Conservation (phyloP, 495 filamentous ascomycete species). For the Neurospora discreta region DNA sequence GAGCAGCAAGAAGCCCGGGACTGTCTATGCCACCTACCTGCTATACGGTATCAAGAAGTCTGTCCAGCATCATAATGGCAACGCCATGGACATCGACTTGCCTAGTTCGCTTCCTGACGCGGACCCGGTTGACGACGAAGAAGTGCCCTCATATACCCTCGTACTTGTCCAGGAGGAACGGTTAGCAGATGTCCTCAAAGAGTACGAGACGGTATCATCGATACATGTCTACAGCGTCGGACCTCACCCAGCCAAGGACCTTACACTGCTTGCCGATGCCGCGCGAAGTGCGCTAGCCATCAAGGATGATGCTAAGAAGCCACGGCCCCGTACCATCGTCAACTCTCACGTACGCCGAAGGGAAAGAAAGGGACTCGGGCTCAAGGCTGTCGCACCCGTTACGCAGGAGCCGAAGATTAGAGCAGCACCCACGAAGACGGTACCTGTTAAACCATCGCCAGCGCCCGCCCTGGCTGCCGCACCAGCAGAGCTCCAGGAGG, state of each 20-base stretch:
- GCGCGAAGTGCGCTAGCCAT: slow-evolving; percentile 47
- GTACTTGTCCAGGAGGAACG: slow-evolving; percentile 72
- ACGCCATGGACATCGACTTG: slow-evolving; percentile 65
- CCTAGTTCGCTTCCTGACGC: slow-evolving; percentile 55
- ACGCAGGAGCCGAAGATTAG: slow-evolving; percentile 1
- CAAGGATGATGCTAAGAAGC: slow-evolving; percentile 9
- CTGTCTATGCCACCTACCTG: slow-evolving; percentile 80
- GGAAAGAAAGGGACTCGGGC: slow-evolving; percentile 20
- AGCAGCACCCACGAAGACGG: slow-evolving; percentile 9
- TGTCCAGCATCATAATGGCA: slow-evolving; percentile 18
- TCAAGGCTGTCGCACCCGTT: slow-evolving; percentile 5
- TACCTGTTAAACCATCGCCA: slow-evolving; percentile 5
- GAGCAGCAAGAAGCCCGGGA: slow-evolving; percentile 62
- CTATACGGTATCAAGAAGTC: slow-evolving; percentile 50
- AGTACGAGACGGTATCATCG: slow-evolving; percentile 58
- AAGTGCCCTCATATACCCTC: slow-evolving; percentile 43
- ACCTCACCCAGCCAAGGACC: slow-evolving; percentile 57
- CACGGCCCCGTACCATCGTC: slow-evolving; percentile 16
- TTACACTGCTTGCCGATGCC: slow-evolving; percentile 62
- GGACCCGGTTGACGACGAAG: slow-evolving; percentile 29
- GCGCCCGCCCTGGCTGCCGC: slow-evolving; percentile 13
- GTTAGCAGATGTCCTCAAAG: slow-evolving; percentile 55
- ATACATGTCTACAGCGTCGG: slow-evolving; percentile 85
- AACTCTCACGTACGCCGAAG: slow-evolving; percentile 29
- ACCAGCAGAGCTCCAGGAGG: slow-evolving; percentile 22